Evolutionary conservation across 371 early-diverging fungal species (phyloP).

Genomic region (Blastocladiella emersonii): DNA sequence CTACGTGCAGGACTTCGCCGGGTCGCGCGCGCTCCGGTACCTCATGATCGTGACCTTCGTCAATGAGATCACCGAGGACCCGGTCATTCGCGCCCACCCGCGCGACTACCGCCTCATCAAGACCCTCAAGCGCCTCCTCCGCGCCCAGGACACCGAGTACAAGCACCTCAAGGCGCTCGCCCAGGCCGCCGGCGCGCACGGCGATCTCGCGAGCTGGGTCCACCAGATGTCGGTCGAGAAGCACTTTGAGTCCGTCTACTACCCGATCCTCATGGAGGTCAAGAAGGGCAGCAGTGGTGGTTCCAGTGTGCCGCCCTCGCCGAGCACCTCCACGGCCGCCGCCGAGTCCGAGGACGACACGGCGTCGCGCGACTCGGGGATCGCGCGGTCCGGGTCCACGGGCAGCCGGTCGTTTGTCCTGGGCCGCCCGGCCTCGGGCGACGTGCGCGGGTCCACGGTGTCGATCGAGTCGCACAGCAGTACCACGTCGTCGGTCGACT

Average conservation of each 20-base stretch:
- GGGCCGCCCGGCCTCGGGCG: not conserved
- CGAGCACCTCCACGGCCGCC: too few species aligned
- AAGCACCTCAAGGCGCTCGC: not conserved
- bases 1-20: constrained; percentile 1
- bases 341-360: not conserved
- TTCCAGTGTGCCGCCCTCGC: not conserved
- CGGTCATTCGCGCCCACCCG: not conserved
- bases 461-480: not conserved
- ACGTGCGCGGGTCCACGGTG: not conserved
- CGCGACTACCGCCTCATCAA: not conserved
- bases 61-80: constrained; percentile 2
- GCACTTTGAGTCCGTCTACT: not conserved
- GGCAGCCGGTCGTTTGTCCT: not conserved
- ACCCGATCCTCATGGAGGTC: not conserved
- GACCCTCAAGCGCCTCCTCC: not conserved
- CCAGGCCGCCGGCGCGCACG: not conserved
- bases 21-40: not conserved
- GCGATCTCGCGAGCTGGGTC: not conserved
- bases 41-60: constrained; percentile 1
- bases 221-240: not conserved
- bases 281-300: not conserved
- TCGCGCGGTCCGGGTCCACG: not conserved
- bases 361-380: not conserved
- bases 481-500: not conserved
- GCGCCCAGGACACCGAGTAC: not conserved